These are phyloP conservation scores for Boletus subparvulus DNA, from an alignment of 768 basidiomycete genomes.

Conservation along the genomic window DNA sequence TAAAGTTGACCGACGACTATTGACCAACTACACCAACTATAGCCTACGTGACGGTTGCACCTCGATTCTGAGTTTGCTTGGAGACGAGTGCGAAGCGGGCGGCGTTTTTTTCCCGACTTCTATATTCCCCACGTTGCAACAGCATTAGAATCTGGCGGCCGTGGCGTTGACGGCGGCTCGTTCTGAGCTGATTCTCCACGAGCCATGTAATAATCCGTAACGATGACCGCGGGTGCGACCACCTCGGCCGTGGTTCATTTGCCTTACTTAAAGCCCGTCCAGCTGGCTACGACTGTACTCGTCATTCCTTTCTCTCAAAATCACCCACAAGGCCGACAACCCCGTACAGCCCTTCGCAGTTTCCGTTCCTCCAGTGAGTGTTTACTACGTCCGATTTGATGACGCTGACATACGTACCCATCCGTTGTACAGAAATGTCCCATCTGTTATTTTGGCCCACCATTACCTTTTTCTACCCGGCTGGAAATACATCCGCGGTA, in stretches of 20 bases:
- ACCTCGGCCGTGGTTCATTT: background rate
- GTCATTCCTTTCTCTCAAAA: background rate
- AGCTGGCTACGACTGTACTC: background rate
- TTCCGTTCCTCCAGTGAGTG: background rate
- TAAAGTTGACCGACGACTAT: background rate
- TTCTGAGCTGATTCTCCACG: slow-evolving; percentile 2
- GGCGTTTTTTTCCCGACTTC: background rate
- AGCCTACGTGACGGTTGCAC: too few species aligned
- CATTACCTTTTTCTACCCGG: slow-evolving; percentile 50
- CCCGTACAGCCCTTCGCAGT: background rate
- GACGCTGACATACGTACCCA: too few species aligned
- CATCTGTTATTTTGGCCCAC: slow-evolving; percentile 21
- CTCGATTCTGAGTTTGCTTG: background rate
- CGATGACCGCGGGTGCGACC: background rate
- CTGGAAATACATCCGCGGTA: slow-evolving; percentile 57
- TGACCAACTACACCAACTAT: background rate
- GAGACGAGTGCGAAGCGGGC: background rate
- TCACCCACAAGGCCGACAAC: background rate
- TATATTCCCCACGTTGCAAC: background rate
- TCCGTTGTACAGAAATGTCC: slow-evolving; percentile 9
- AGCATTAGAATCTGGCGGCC: background rate
- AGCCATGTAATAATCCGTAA: background rate
- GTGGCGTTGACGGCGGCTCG: background rate
- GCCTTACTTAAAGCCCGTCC: background rate
- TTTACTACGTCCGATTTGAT: background rate